A percentile compares a stretch with the other conserved stretches of the same genome.
phyloP scores from a whole-genome alignment of 129 eudicot species.

The Flaveria robusta region DNA sequence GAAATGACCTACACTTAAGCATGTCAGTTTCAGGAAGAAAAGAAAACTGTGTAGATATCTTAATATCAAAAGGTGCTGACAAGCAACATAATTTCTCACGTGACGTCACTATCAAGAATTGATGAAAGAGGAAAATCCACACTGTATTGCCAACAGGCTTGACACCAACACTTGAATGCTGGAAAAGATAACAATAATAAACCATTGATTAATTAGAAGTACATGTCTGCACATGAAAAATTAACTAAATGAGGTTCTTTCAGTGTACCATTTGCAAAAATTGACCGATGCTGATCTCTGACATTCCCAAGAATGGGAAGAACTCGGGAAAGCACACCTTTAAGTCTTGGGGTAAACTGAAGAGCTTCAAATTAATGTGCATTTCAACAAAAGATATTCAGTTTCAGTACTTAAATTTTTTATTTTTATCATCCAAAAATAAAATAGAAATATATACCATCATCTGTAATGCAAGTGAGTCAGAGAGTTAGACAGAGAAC shows the following conservation, averaged over 20 bases:
- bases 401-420: conserved; percentile 19
- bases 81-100: conserved; percentile 50
- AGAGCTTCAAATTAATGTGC: conserved; percentile 55
- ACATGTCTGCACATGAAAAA: conserved; percentile 5
- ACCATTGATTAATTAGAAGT: background rate
- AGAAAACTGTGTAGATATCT: conserved; percentile 12
- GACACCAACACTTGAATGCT: conserved; percentile 99
- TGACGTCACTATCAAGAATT: conserved; percentile 83
- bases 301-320: conserved; percentile 93
- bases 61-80: conserved; percentile 21
- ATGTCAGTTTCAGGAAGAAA: conserved; percentile 23
- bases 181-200: conserved; percentile 27
- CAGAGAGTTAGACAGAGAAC: conserved; percentile 29
- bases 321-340: conserved; percentile 88
- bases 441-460: conserved; percentile 1
- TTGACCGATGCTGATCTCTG: conserved; percentile 79
- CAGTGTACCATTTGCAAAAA: conserved; percentile 83
- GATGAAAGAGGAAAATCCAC: conserved; percentile 63
- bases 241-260: conserved; percentile 1
- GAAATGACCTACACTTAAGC: conserved; percentile 76
- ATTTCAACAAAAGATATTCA: conserved; percentile 25
- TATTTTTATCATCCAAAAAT: conserved; percentile 19
- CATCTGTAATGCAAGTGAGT: conserved; percentile 1
- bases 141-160: conserved; percentile 85
- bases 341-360: conserved; percentile 93